A percentile compares a stretch with the other conserved stretches of the same genome.
These are phyloP conservation scores for Colletotrichum sp. DNA, from an alignment of 2,329 filamentous ascomycete species.

Conservation along the genomic window DNA sequence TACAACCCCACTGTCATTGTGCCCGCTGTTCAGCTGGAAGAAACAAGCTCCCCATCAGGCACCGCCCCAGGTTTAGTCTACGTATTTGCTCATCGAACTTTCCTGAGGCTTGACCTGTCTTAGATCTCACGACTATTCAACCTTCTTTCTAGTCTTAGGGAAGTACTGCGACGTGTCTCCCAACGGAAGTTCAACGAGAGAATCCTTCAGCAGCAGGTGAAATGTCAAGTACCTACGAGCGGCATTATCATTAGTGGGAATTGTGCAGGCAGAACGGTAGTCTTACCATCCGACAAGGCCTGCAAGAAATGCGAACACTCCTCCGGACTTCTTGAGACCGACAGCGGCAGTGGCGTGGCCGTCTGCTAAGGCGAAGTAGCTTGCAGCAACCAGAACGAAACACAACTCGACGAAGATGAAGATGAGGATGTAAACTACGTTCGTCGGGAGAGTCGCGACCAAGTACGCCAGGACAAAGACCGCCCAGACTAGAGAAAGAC, in stretches of 20 bases:
- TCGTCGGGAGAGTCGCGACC: constrained; percentile 27
- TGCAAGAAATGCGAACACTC: constrained; percentile 29
- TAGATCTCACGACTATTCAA: neutral
- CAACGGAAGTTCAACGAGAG: constrained; percentile 26
- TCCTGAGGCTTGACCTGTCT: neutral
- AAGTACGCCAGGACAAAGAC: constrained; percentile 29
- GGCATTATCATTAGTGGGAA: neutral
- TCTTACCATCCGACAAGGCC: constrained; percentile 30
- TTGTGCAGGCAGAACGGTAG: neutral
- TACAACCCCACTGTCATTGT: neutral
- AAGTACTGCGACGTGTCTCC: constrained; percentile 30
- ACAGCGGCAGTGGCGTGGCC: constrained; percentile 18
- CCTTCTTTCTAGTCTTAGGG: constrained; percentile 20
- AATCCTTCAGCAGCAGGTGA: constrained; percentile 27
- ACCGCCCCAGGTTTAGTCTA: neutral
- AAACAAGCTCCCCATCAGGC: neutral
- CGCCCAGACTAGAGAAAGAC: constrained; percentile 25
- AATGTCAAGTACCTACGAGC: constrained; percentile 28
- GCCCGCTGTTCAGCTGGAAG: neutral
- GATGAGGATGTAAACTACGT: constrained; percentile 28
- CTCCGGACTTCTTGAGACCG: constrained; percentile 26
- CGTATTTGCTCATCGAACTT: neutral
- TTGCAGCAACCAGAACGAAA: constrained; percentile 25
- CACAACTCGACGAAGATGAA: constrained; percentile 27
- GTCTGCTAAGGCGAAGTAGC: constrained; percentile 30